Percentiles rank a stretch among this genome's conserved stretches.
Conservation (phyloP, 1,284 basidiomycete species). For the Moniliophthora roreri region DNA sequence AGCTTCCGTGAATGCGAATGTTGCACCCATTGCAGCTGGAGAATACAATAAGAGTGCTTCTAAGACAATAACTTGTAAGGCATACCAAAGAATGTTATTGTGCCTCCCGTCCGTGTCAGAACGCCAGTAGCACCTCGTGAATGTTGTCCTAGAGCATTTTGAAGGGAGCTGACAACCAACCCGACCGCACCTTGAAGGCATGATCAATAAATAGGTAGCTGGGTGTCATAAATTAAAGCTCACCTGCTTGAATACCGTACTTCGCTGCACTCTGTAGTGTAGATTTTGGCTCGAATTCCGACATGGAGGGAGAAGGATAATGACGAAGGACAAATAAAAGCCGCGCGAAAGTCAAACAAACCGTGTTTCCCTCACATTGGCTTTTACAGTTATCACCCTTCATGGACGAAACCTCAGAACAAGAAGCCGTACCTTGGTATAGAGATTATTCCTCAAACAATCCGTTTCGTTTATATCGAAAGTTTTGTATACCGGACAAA, state of each 20-base stretch:
- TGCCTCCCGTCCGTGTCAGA: slow-evolving; percentile 76
- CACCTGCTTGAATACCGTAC: slow-evolving; percentile 14
- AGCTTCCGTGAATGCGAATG: slow-evolving; percentile 84
- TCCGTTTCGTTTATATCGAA: slow-evolving; percentile 37
- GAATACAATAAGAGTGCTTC: background rate
- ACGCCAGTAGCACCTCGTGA: slow-evolving; percentile 86
- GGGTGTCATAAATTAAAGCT: background rate
- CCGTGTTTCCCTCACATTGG: background rate
- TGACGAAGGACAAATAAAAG: slow-evolving; percentile 9
- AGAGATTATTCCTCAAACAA: slow-evolving; percentile 28
- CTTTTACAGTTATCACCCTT: background rate
- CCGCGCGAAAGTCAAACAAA: slow-evolving; percentile 5
- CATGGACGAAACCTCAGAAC: background rate
- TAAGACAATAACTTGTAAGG: background rate
- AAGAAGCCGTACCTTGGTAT: slow-evolving; percentile 37
- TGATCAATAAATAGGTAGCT: background rate
- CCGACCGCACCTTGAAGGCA: slow-evolving; percentile 65
- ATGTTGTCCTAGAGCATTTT: slow-evolving; percentile 84
- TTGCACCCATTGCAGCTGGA: slow-evolving; percentile 87
- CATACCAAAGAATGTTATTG: slow-evolving; percentile 82
- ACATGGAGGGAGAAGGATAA: slow-evolving; percentile 28
- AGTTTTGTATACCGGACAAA: slow-evolving; percentile 29
- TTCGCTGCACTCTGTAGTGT: slow-evolving; percentile 24
- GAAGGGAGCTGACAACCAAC: slow-evolving; percentile 76
- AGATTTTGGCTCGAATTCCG: slow-evolving; percentile 59